These are phyloP conservation scores for Xylaria telfairii DNA, from an alignment of 495 filamentous ascomycete genomes.

Conservation along the genomic window DNA sequence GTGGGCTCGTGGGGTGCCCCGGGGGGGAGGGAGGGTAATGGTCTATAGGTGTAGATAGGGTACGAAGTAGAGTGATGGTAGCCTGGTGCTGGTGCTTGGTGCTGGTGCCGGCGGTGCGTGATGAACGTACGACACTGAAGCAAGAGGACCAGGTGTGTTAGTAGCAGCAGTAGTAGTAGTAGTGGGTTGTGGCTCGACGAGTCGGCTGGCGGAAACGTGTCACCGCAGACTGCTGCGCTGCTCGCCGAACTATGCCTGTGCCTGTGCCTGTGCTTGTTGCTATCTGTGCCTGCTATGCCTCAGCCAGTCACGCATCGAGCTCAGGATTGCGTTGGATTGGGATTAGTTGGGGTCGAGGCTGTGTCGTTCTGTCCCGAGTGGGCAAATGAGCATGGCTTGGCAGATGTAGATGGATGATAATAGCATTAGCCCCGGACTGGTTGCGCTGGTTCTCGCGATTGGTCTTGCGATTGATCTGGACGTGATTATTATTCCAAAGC, in stretches of 20 bases:
- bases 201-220: slow-evolving; percentile 7
- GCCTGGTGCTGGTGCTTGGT: neutral
- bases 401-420: slow-evolving; percentile 20
- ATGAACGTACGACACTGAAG: slow-evolving; percentile 18
- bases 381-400: slow-evolving; percentile 19
- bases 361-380: slow-evolving; percentile 8
- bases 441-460: slow-evolving; percentile 1
- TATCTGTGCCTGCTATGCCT: neutral
- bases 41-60: slow-evolving; percentile 6
- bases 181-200: slow-evolving; percentile 22
- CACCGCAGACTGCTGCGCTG: slow-evolving; percentile 7
- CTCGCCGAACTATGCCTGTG: neutral
- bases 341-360: slow-evolving; percentile 8
- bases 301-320: neutral
- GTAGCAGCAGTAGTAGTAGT: neutral
- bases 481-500: slow-evolving; percentile 18
- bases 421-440: slow-evolving; percentile 11
- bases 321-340: slow-evolving; percentile 7
- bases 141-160: neutral
- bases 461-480: slow-evolving; percentile 12
- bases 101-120: neutral
- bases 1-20: slow-evolving; percentile 11
- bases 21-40: neutral
- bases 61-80: too few relatives aligned
- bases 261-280: neutral